Evolutionary conservation across 805 yeast species (phyloP), one percentile per base, ranked within the genome.

Genomic region (Ascoidea asiatica): DNA sequence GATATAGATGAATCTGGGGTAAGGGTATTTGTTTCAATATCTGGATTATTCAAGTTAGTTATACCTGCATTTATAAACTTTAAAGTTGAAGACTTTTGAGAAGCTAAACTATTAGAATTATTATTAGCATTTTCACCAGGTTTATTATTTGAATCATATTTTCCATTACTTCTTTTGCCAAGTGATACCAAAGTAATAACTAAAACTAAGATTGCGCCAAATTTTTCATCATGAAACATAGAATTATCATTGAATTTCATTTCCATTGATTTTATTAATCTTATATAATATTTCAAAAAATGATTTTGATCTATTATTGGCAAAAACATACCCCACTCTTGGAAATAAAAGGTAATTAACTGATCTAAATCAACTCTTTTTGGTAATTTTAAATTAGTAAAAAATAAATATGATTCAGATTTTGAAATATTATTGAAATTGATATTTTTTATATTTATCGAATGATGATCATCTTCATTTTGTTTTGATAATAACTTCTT

Each of bases 221-320:
- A 73, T 52, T 70, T 69, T 52, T 79, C 85, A 39, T 63, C 57
- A 4, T 67, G 65, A 44, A 54, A 47, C 68, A 70, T 61, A 4
- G 59, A 51, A 37, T 68, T 63, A 52, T 67, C 73, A 33, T 56
- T 53, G 51, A 66, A 69, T 43, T 61, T 57, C 22, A 54, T 44
- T 48, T 76, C 81, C 22, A 77, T 53, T 17, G 75, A 60, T 41
- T 64, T 61, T 19, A 64, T 62, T 41, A 79, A 67, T 21, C 59
- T 62, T 21, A 66, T 53, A 56, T 83, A 86, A 49, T 76, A 75
- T 19, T 65, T 63, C 56, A 81, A 65, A 53, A 88, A 88, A n/a
- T 76, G 70, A 39, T 73, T 73, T 50, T 77, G 76, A 57, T 84
- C 85, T 44, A 88, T 55, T 15, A 85, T 67, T 0, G 95, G 94